Evolutionary conservation across 805 yeast genomes (phyloP).

Genomic region (Candida khao-thaluensis): DNA sequence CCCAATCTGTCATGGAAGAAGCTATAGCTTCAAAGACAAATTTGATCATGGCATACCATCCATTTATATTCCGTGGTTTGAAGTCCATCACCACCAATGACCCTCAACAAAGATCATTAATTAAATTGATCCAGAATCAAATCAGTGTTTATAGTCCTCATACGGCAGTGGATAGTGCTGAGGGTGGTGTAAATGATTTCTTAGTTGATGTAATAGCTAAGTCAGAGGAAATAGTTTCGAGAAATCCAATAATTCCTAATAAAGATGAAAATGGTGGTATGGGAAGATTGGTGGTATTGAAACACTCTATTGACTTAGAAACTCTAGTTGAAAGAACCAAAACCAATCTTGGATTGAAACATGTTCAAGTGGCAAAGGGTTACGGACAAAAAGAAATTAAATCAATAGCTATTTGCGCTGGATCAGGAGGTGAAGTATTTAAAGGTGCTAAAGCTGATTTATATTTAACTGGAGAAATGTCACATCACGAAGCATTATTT

Average conservation of each 20-base stretch:
- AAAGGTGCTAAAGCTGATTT: constrained; percentile 62
- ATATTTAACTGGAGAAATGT: constrained; percentile 86
- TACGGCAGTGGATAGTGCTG: constrained; percentile 91
- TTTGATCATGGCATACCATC: constrained; percentile 82
- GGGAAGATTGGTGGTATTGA: constrained; percentile 68
- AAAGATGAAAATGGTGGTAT: constrained; percentile 63
- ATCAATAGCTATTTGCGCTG: constrained; percentile 88
- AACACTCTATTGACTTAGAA: constrained; percentile 40
- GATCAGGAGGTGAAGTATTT: constrained; percentile 85
- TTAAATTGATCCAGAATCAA: constrained; percentile 70
- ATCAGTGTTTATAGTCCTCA: constrained; percentile 93
- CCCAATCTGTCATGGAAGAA: constrained; percentile 80
- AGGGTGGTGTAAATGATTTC: constrained; percentile 95
- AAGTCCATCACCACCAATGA: constrained; percentile 62
- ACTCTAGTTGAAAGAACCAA: constrained; percentile 55
- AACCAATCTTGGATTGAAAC: constrained; percentile 45
- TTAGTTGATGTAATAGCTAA: constrained; percentile 49
- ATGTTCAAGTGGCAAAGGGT: constrained; percentile 61
- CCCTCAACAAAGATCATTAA: constrained; percentile 78
- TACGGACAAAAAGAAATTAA: constrained; percentile 35
- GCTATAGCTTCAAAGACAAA: constrained; percentile 59
- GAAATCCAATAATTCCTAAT: constrained; percentile 46
- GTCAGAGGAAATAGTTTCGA: constrained; percentile 23
- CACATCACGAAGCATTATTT: constrained; percentile 86
- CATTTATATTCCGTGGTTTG: constrained; percentile 88